These are phyloP conservation scores for Rhododendron williamsianum DNA, from an alignment of 148 eudicot genomes.

Conservation along the genomic window DNA sequence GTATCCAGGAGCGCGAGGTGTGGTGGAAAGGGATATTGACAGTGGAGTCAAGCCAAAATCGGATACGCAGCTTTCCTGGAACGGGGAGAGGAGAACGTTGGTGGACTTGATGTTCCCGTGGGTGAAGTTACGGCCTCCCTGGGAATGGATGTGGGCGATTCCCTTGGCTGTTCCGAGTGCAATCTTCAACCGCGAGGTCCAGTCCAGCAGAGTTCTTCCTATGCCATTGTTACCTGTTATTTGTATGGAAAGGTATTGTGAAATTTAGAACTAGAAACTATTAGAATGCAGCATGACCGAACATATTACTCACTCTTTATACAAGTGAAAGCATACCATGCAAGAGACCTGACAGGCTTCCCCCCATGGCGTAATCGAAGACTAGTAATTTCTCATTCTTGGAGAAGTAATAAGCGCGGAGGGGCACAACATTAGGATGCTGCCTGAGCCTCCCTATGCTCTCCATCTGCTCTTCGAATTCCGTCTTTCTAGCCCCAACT, in stretches of 20 bases:
- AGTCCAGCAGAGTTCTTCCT: constrained; percentile 57
- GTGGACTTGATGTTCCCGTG: constrained; percentile 92
- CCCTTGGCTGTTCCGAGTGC: constrained; percentile 70
- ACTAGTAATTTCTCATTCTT: constrained; percentile 93
- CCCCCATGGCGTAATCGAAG: constrained; percentile 49
- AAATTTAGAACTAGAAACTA: neutral
- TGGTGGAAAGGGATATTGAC: constrained; percentile 36
- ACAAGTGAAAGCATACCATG: constrained; percentile 48
- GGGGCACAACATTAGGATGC: constrained; percentile 23
- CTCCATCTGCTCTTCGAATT: constrained; percentile 89
- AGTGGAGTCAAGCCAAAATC: constrained; percentile 61
- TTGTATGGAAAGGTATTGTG: too few species aligned
- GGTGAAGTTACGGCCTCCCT: constrained; percentile 39
- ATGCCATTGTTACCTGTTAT: constrained; percentile 24
- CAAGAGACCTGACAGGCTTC: constrained; percentile 67
- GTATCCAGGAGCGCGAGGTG: constrained; percentile 52
- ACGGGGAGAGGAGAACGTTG: constrained; percentile 58
- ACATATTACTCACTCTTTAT: neutral
- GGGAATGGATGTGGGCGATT: constrained; percentile 64
- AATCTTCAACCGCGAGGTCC: constrained; percentile 67
- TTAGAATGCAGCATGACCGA: neutral
- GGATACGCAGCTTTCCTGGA: constrained; percentile 47
- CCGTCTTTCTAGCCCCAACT: constrained; percentile 64
- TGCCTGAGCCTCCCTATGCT: constrained; percentile 45
- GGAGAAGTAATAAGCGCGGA: constrained; percentile 71